Base-by-base conservation (phyloP, 2,329 filamentous ascomycete genomes). In the Calonectria multiphialidica region DNA sequence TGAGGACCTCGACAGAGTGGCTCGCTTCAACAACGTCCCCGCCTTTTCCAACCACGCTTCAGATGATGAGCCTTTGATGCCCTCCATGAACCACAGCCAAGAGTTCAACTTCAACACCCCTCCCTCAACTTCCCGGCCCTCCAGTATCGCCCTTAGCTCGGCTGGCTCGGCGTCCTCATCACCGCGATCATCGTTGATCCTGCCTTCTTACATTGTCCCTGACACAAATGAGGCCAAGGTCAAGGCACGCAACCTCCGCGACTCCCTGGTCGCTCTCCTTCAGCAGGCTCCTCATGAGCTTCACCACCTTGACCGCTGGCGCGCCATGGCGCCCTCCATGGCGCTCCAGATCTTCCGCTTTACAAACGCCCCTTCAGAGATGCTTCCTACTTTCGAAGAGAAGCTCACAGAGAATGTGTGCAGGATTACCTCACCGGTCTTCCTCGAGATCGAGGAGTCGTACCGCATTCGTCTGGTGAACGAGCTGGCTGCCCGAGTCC, bases 321-420 rank as follows among this genome's bases (percentile, higher is more conserved):
- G 87, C 73, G 83, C 84, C 5, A 86, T 91, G 72, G 87, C 87
- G 3, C 86, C 88, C 3, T 85, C 88, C 2, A 84, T 91, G 78
- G 89, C 89, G 1, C 82, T 91, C 13, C 88, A 91, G 81, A 90
- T 91, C 28, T 88, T 90, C 82, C 88, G 90, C n/a, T 88, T 84
- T 76, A 88, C 87, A 62, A 86, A 88, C 61, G 87, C 87, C 0
- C 88, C 89, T 1, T 81, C 83, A 37, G 84, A 87, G 25, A 85
- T 87, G 74, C 84, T 90, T 13, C 77, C 84, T 1, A 82, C 82
- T 1, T 86, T 90, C 40, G 89, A 91, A 76, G 82, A 84, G n/a
- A 87, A 86, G 76, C 83, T 90, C 13, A 82, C 83, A 5, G 82
- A 82, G 30, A 86, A 86, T 63, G 80, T 90, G 18, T 84, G 83